phyloP scores from a whole-genome alignment of 23 red algal species.

The Gracilaria caudata region DNA sequence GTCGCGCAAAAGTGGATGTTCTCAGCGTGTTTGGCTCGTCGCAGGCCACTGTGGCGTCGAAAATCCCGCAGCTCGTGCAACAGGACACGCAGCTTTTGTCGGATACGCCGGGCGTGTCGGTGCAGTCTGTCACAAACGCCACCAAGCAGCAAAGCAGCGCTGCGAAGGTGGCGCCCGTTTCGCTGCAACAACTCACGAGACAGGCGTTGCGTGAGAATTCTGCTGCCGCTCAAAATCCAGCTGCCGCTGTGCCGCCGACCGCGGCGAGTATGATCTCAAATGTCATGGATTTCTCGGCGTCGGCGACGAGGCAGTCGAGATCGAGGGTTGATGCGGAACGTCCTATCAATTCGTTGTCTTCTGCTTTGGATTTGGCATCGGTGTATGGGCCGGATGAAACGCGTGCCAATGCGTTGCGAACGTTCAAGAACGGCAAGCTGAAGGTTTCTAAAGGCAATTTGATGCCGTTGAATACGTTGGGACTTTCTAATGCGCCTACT shows the following conservation, averaged over 20 bases:
- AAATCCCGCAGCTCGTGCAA: conserved; percentile 5
- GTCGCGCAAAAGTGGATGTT: conserved; percentile 32
- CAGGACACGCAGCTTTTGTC: background rate
- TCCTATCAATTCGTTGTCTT: conserved; percentile 52
- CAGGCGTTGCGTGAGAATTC: background rate
- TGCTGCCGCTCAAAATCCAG: background rate
- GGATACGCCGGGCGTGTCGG: background rate
- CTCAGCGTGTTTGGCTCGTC: conserved; percentile 10
- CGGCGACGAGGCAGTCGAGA: background rate
- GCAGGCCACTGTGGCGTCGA: background rate
- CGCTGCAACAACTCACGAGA: background rate
- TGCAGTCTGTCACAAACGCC: background rate
- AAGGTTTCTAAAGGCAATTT: conserved; percentile 38
- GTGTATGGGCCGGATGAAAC: conserved; percentile 47
- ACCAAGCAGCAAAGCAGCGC: background rate
- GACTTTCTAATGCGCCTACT: conserved; percentile 52
- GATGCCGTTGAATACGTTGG: conserved; percentile 50
- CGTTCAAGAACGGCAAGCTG: conserved; percentile 38
- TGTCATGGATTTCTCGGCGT: background rate
- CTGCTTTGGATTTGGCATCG: conserved; percentile 30
- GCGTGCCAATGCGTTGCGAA: background rate
- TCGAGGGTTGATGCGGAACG: background rate
- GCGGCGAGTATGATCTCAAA: background rate
- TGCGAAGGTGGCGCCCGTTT: background rate
- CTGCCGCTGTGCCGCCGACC: background rate